These are phyloP conservation scores for Epichloe coenophiala DNA, from an alignment of 2,329 filamentous ascomycete species.

Conservation along the genomic window DNA sequence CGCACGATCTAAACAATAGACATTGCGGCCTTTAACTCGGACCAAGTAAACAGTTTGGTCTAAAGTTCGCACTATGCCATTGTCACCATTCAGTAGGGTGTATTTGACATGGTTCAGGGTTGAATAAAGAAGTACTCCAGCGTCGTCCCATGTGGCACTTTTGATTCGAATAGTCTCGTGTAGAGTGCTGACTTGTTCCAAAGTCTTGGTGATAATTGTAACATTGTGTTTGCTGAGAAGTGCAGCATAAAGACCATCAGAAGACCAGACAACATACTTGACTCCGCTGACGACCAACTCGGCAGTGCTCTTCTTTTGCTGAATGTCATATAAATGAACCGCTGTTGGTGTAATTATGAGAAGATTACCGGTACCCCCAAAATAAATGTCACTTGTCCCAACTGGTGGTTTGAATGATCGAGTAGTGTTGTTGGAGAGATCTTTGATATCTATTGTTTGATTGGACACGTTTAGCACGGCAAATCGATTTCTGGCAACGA, in stretches of 20 bases:
- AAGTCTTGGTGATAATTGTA: constrained; percentile 86
- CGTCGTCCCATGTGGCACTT: constrained; percentile 97
- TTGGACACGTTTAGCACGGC: constrained; percentile 76
- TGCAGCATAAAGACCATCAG: constrained; percentile 85
- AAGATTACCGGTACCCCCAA: constrained; percentile 86
- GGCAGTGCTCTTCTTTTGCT: constrained; percentile 91
- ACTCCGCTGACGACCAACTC: constrained; percentile 82
- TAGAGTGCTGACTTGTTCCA: constrained; percentile 93
- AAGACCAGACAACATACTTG: constrained; percentile 99
- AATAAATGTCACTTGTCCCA: constrained; percentile 91
- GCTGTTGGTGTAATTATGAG: constrained; percentile 80
- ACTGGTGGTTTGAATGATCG: constrained; percentile 88
- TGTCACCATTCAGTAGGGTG: constrained; percentile 91
- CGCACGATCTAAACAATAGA: constrained; percentile 86
- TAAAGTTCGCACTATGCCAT: constrained; percentile 90
- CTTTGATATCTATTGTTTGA: constrained; percentile 95
- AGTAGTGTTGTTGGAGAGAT: constrained; percentile 84
- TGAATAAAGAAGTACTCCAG: constrained; percentile 90
- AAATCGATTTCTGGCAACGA: constrained; percentile 92
- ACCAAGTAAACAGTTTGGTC: constrained; percentile 97
- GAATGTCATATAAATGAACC: constrained; percentile 90
- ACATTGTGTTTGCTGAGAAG: constrained; percentile 98
- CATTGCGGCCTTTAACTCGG: constrained; percentile 82
- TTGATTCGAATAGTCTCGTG: constrained; percentile 99
- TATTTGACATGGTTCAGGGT: constrained; percentile 99